Percentiles rank a stretch among this genome's conserved stretches.
Conservation (phyloP, 306 rosid genomes). For the Prinsepia uniflora region DNA sequence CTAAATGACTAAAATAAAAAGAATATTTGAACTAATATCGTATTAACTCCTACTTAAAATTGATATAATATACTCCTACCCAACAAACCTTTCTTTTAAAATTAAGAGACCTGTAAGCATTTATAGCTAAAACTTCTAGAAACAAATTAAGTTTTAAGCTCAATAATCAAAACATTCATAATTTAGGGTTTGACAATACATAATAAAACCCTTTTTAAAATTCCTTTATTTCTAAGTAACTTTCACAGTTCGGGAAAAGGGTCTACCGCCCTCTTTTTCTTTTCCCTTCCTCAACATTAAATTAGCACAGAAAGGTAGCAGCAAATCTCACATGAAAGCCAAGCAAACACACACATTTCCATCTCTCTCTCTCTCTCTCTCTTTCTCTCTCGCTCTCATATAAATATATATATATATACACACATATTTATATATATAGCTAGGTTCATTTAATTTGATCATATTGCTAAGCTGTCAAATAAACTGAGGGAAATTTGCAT, state of each 20-base stretch:
- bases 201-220: slow-evolving; percentile 29
- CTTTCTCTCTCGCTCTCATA: neutral
- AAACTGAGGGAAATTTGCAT: slow-evolving; percentile 6
- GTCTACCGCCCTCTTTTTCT: slow-evolving; percentile 23
- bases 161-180: slow-evolving; percentile 26
- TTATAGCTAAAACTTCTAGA: slow-evolving; percentile 4
- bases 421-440: slow-evolving; percentile 12
- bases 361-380: slow-evolving; percentile 24
- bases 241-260: slow-evolving; percentile 29
- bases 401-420: neutral
- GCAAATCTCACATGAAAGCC: slow-evolving; percentile 32
- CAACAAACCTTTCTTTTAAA: too few relatives aligned
- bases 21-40: too few relatives aligned
- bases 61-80: too few relatives aligned
- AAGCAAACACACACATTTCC: slow-evolving; percentile 33
- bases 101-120: too few relatives aligned
- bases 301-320: slow-evolving; percentile 32
- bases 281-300: slow-evolving; percentile 29
- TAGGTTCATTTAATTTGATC: slow-evolving; percentile 25
- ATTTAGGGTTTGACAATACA: slow-evolving; percentile 49
- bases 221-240: slow-evolving; percentile 49
- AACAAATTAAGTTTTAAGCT: slow-evolving; percentile 19
- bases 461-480: slow-evolving; percentile 27
- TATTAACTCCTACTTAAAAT: too few relatives aligned
- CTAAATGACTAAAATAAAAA: too few relatives aligned